phyloP scores from a whole-genome alignment of 306 rosid species.

The Styphnolobium japonicum region DNA sequence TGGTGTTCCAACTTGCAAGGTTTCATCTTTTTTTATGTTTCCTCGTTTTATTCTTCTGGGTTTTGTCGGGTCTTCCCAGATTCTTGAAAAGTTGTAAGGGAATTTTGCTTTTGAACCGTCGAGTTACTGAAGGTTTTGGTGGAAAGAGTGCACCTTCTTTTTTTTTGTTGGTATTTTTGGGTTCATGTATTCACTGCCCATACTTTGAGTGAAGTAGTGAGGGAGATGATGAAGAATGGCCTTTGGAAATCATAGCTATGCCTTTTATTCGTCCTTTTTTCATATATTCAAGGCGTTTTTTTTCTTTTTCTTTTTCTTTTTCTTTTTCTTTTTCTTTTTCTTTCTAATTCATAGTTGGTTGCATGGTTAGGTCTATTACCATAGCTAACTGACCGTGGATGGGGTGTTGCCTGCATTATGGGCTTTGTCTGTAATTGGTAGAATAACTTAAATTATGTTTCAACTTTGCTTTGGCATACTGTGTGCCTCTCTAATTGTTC shows the following conservation, averaged over 20 bases:
- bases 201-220: background rate
- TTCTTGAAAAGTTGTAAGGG: background rate
- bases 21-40: background rate
- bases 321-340: no score
- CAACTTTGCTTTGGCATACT: background rate
- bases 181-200: background rate
- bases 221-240: background rate
- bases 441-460: background rate
- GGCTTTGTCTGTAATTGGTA: background rate
- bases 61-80: background rate
- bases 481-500: background rate
- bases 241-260: background rate
- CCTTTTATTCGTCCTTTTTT: background rate
- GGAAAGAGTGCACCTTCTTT: background rate
- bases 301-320: no score
- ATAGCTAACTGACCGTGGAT: background rate
- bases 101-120: background rate
- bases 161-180: background rate
- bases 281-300: no score
- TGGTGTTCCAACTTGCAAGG: background rate
- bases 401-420: background rate
- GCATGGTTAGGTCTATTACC: background rate
- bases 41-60: background rate
- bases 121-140: background rate
- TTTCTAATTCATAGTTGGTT: background rate